Evolutionary conservation across 345 rosid genomes (phyloP).

Genomic region (Ceriops zippeliana): DNA sequence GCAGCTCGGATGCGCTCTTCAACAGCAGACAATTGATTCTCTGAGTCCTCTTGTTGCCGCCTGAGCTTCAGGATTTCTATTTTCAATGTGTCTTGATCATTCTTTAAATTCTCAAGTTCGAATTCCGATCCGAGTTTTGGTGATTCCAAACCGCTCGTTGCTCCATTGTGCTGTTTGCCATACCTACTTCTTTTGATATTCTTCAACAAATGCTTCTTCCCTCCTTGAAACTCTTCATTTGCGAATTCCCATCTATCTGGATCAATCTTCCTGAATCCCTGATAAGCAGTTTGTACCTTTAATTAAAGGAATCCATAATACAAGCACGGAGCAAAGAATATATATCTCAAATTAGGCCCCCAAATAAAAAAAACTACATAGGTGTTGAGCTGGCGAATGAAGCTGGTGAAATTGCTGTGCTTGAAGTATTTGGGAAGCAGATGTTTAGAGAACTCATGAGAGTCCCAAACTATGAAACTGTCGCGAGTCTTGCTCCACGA

Average conservation of each 20-base stretch:
- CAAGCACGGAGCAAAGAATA: too few relatives aligned
- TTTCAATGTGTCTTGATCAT: slow-evolving; percentile 37
- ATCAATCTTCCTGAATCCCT: slow-evolving; percentile 69
- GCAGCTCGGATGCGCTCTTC: slow-evolving; percentile 37
- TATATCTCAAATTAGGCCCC: too few relatives aligned
- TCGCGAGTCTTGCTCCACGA: slow-evolving; percentile 23
- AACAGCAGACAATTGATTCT: slow-evolving; percentile 26
- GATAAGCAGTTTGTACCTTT: slow-evolving; percentile 8
- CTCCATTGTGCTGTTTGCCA: slow-evolving; percentile 27
- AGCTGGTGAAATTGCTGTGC: slow-evolving; percentile 32
- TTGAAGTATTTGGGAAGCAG: slow-evolving; percentile 32
- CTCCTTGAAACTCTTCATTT: slow-evolving; percentile 51
- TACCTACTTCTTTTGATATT: slow-evolving; percentile 49
- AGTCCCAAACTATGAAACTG: slow-evolving; percentile 32
- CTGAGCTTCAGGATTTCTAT: slow-evolving; percentile 44
- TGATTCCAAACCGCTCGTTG: background rate
- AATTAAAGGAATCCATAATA: too few relatives aligned
- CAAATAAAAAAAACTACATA: slow-evolving; percentile 10
- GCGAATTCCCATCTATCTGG: slow-evolving; percentile 67
- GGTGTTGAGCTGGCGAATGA: slow-evolving; percentile 33
- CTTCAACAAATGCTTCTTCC: slow-evolving; percentile 57
- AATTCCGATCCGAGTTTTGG: slow-evolving; percentile 19
- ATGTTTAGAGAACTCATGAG: slow-evolving; percentile 22
- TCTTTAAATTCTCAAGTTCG: slow-evolving; percentile 40
- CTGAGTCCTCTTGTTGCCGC: slow-evolving; percentile 39